Evolutionary conservation across 768 basidiomycete species (phyloP).

Genomic region (Leccinum obscurum): DNA sequence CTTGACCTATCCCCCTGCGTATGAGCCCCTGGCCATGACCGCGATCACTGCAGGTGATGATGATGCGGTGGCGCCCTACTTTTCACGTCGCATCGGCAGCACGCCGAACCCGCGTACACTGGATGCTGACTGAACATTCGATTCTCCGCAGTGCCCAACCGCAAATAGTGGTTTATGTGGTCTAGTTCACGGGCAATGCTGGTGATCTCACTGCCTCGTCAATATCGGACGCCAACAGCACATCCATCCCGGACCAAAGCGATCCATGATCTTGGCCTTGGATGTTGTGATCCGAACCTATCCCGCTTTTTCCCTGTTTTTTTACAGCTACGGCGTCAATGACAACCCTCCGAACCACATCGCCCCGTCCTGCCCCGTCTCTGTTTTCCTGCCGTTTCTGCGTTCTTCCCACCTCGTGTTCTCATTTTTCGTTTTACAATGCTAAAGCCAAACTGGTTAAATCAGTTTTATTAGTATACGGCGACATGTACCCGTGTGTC

Average conservation of each 20-base stretch:
- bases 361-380: background rate
- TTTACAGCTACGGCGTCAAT: background rate
- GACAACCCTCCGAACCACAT: conserved; percentile 2
- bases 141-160: conserved; percentile 13
- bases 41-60: conserved; percentile 10
- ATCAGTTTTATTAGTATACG: background rate
- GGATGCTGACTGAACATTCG: background rate
- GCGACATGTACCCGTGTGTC: background rate
- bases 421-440: conserved; percentile 5
- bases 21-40: background rate
- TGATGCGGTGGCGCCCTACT: background rate
- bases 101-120: background rate
- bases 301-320: conserved; percentile 17
- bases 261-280: background rate
- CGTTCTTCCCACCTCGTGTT: conserved; percentile 2
- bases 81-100: background rate
- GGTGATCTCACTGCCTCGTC: conserved; percentile 12
- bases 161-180: background rate
- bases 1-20: background rate
- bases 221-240: conserved; percentile 16
- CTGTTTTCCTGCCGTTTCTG: background rate
- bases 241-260: conserved; percentile 12
- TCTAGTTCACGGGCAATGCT: background rate
- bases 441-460: background rate
- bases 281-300: conserved; percentile 22